Evolutionary conservation across 2,329 filamentous ascomycete genomes (phyloP).

Genomic region (Metarhizium sp.): DNA sequence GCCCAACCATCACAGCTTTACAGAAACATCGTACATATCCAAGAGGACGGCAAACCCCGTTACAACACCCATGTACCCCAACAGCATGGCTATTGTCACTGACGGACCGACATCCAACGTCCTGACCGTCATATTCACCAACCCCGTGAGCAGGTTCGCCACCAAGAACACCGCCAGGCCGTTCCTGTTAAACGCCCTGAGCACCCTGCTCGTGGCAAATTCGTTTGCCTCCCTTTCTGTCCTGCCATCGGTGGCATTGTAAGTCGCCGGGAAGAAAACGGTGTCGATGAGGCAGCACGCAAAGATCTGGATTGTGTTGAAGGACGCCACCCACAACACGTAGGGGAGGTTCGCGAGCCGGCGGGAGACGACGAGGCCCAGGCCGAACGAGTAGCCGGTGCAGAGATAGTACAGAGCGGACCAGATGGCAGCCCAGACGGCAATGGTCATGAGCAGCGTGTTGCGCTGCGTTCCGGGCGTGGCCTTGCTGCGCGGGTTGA

Average conservation of each 20-base stretch:
- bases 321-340: conserved; percentile 83
- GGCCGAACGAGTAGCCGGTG: conserved; percentile 60
- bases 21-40: conserved; percentile 56
- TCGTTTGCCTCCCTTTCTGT: conserved; percentile 56
- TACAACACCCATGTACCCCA: conserved; percentile 60
- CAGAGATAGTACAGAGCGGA: conserved; percentile 57
- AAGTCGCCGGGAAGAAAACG: conserved; percentile 63
- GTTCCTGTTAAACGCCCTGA: conserved; percentile 81
- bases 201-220: conserved; percentile 68
- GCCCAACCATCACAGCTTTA: conserved; percentile 47
- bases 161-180: conserved; percentile 76
- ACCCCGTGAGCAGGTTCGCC: conserved; percentile 81
- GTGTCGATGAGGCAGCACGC: conserved; percentile 72
- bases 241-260: conserved; percentile 44
- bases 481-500: conserved; percentile 32
- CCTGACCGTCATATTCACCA: conserved; percentile 78
- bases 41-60: conserved; percentile 59
- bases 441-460: conserved; percentile 54
- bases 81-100: conserved; percentile 62
- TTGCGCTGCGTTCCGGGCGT: conserved; percentile 38
- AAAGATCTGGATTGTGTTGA: conserved; percentile 77
- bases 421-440: conserved; percentile 59
- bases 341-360: conserved; percentile 91
- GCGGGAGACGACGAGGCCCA: conserved; percentile 71
- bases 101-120: conserved; percentile 63